Evolutionary conservation across 192 early-diverging fungal species (phyloP).

Genomic region (Backusella mclennaniae): DNA sequence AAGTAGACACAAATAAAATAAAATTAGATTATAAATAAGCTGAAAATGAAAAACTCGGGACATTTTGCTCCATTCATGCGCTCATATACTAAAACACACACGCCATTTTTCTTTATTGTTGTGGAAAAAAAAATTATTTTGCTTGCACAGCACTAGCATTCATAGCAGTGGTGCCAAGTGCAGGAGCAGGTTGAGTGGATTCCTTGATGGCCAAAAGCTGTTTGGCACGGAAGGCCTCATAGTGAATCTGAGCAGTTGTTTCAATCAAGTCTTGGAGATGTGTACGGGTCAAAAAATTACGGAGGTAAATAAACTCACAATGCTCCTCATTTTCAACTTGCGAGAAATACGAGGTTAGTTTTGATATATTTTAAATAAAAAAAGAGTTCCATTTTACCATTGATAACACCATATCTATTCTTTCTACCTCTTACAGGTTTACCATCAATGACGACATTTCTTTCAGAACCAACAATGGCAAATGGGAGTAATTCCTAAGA

Average conservation of each 20-base stretch:
- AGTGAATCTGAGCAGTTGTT: conserved; percentile 90
- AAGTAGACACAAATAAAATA: not conserved
- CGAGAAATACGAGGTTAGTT: not conserved
- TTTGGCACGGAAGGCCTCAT: conserved; percentile 92
- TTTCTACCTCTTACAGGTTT: conserved; percentile 86
- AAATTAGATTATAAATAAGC: not conserved
- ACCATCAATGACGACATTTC: conserved; percentile 84
- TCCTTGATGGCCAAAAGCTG: conserved; percentile 61
- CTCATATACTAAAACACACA: not conserved
- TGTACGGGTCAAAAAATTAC: conserved; percentile 89
- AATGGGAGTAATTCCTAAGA: conserved; percentile 84
- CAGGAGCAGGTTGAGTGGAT: conserved; percentile 39
- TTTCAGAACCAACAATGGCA: conserved; percentile 93
- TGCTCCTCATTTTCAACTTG: conserved; percentile 91
- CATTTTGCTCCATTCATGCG: not conserved
- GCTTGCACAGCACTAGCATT: conserved; percentile 5
- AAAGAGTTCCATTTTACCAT: conserved; percentile 43
- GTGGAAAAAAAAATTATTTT: not conserved
- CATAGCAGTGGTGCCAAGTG: conserved; percentile 15
- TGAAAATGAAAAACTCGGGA: not conserved
- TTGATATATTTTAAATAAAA: not conserved
- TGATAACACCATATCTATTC: conserved; percentile 91
- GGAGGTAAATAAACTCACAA: conserved; percentile 95
- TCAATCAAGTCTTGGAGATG: conserved; percentile 97
- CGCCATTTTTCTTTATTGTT: not conserved